These are phyloP conservation scores for Haplographium delicatum DNA, from an alignment of 495 filamentous ascomycete species.

Conservation along the genomic window DNA sequence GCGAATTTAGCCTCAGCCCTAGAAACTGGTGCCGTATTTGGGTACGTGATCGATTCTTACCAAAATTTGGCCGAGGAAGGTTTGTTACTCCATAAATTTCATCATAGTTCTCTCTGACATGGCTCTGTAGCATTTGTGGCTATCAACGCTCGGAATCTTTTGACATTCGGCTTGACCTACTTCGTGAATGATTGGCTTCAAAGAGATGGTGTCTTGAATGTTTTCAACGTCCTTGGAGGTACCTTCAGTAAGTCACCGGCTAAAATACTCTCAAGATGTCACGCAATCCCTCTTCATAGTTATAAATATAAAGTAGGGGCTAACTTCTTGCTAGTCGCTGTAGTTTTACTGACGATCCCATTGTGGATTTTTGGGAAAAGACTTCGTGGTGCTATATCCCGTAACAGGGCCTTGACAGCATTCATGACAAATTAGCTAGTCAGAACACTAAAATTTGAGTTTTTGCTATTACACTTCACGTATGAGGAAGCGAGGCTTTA, in stretches of 20 bases:
- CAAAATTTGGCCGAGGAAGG: slow-evolving; percentile 43
- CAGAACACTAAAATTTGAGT: too few species aligned
- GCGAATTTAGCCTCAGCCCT: slow-evolving; percentile 50
- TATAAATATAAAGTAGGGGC: background rate
- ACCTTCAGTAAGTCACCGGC: slow-evolving; percentile 22
- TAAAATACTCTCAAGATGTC: background rate
- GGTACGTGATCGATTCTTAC: slow-evolving; percentile 50
- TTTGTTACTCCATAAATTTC: background rate
- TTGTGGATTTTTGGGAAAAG: slow-evolving; percentile 52
- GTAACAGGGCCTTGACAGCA: slow-evolving; percentile 38
- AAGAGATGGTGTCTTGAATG: slow-evolving; percentile 38
- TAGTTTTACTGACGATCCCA: slow-evolving; percentile 45
- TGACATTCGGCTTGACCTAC: slow-evolving; percentile 50
- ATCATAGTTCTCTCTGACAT: background rate
- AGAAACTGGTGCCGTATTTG: slow-evolving; percentile 46
- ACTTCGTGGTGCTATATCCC: slow-evolving; percentile 37
- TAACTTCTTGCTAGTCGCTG: slow-evolving; percentile 25
- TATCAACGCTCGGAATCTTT: slow-evolving; percentile 47
- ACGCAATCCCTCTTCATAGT: background rate
- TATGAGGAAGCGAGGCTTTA: too few species aligned
- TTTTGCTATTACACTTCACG: too few species aligned
- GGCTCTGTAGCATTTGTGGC: slow-evolving; percentile 41
- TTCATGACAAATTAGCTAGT: slow-evolving; percentile 50
- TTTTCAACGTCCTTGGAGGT: slow-evolving; percentile 47
- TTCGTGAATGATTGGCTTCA: slow-evolving; percentile 48